Evolutionary conservation across 164 flowering plant species (phyloP), one percentile per base, ranked within the genome.

Genomic region (Stephania yunnanensis): DNA sequence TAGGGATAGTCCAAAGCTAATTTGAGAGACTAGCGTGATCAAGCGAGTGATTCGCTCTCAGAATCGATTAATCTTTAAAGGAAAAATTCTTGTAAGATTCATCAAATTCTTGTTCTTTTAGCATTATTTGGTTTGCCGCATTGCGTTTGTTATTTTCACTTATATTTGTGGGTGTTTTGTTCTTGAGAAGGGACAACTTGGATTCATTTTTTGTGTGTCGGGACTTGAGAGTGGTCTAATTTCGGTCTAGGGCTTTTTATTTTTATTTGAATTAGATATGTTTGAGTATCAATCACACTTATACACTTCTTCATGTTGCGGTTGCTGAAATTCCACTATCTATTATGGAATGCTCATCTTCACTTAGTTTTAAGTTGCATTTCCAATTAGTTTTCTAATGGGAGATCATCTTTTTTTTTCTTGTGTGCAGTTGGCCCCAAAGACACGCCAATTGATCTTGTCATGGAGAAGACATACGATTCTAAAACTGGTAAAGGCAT

Each of bases 41-140:
- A 95, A 95, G 86, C 98, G 97, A 19, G 99, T 95, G 20, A 77
- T 93, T 76, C 95, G 95, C 63, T 88, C 99, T 71, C 99, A 95
- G 78, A 95, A 95, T 82, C 96, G 94, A 72, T 90, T 95, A n/a
- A 89, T 93, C 77, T 92, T 95, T 50, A 97, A 95, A 76, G 99
- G 99, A 29, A 91, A 93, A 75, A 95, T 91, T 78, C 87, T 95
- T 86, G 97, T 92, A 55, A 80, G 89, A 1, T 22, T 67, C 72
- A 63, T 36, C 42, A 36, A 36, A 36, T 36, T 36, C 42, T 36
- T 36, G 42, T 36, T 4, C 42, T 36, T 36, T 36, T 36, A 36
- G 42, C 42, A 36, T 36, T 2, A 36, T 36, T 36, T 36, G 42
- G 42, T 36, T 36, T 36, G 42, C 42, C 3, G 42, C 42, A 36